A percentile compares a stretch with the other conserved stretches of the same genome.
Conservation (phyloP, 1,284 basidiomycete species). For the Takashimella tepidaria region DNA sequence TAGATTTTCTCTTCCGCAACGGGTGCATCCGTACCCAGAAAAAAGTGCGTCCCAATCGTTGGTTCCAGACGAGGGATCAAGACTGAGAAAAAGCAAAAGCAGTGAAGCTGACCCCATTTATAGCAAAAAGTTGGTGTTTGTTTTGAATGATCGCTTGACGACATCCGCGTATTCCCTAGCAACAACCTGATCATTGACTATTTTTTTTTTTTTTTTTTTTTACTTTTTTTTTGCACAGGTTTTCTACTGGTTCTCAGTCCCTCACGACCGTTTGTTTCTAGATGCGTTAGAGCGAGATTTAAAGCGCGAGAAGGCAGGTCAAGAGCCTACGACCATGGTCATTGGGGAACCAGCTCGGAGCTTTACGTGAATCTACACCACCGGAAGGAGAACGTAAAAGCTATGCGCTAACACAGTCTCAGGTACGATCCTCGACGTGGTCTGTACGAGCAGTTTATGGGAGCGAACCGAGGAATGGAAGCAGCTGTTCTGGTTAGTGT, state of each 20-base stretch:
- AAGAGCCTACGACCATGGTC: constrained; percentile 71
- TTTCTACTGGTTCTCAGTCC: constrained; percentile 87
- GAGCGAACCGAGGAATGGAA: constrained; percentile 39
- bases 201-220: no score
- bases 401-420: no score
- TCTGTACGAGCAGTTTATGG: constrained; percentile 76
- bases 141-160: neutral
- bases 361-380: constrained; percentile 47
- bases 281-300: constrained; percentile 89
- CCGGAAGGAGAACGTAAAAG: no score
- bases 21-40: constrained; percentile 93
- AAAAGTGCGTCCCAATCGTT: constrained; percentile 66
- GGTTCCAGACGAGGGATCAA: no score
- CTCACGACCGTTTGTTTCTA: constrained; percentile 89
- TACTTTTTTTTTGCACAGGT: constrained; percentile 26
- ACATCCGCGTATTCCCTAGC: no score
- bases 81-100: no score
- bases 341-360: constrained; percentile 68
- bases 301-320: constrained; percentile 82
- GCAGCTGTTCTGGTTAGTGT: constrained; percentile 23
- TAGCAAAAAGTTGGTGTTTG: constrained; percentile 1
- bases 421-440: constrained; percentile 77
- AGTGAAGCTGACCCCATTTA: neutral
- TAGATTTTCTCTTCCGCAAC: constrained; percentile 87
- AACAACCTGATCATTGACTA: neutral